Evolutionary conservation across 441 rosid species (phyloP).

Genomic region (Euphorbia corollata): DNA sequence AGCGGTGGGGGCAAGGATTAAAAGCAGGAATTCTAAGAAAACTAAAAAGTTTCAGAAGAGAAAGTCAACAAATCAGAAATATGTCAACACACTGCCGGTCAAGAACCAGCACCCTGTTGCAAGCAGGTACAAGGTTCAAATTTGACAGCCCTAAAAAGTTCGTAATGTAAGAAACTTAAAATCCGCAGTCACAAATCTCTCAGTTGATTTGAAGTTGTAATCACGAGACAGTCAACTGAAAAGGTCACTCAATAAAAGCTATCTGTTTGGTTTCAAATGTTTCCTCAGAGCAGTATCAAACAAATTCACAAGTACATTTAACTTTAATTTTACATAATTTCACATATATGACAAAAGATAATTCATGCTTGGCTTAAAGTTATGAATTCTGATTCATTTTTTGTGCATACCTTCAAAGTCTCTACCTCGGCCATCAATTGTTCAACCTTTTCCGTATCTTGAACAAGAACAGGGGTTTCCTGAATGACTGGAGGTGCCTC

Average conservation of each 20-base stretch:
- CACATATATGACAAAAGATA: not conserved
- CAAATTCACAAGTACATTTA: not conserved
- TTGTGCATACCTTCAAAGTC: conserved; percentile 65
- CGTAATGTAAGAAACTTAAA: not conserved
- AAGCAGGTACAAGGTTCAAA: not conserved
- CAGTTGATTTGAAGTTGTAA: not conserved
- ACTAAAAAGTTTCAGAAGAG: not conserved
- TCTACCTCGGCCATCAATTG: conserved; percentile 61
- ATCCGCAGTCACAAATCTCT: no score
- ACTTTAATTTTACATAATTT: not conserved
- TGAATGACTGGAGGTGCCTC: conserved; percentile 74
- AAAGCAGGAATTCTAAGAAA: not conserved
- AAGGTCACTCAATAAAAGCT: not conserved
- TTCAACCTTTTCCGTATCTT: conserved; percentile 71
- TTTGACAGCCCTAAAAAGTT: not conserved
- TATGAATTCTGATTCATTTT: conserved; percentile 9
- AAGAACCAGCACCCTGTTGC: not conserved
- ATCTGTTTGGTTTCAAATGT: not conserved
- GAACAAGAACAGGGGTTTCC: conserved; percentile 80
- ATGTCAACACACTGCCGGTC: not conserved
- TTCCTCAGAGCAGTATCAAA: not conserved
- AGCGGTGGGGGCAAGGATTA: not conserved
- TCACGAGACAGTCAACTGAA: not conserved
- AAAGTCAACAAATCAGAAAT: not conserved
- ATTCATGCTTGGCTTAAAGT: not conserved